Conservation (phyloP, 2,329 filamentous ascomycete species). For the Neonectria coccinea region DNA sequence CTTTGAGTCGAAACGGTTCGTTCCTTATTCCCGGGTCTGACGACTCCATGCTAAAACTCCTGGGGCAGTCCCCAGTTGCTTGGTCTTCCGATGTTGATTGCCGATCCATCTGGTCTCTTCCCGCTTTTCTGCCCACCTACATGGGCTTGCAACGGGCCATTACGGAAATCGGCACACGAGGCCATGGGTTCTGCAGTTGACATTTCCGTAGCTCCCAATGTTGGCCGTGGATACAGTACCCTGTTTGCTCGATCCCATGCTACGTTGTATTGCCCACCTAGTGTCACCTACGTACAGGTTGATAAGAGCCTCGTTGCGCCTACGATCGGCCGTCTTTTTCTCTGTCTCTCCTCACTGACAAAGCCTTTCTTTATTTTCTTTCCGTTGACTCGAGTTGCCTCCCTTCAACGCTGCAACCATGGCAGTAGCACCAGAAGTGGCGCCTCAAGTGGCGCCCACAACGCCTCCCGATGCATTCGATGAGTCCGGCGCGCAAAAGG, state of each 20-base stretch:
- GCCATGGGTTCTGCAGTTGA: not conserved
- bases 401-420: constrained; percentile 1
- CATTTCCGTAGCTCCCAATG: not conserved
- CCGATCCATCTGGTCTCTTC: constrained; percentile 2
- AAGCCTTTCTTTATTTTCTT: not conserved
- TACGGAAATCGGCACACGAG: not conserved
- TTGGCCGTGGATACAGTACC: not conserved
- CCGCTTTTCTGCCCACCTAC: constrained; percentile 1
- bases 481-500: constrained; percentile 10
- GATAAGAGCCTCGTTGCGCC: not conserved
- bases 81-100: not conserved
- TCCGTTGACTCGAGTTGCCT: not conserved
- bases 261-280: not conserved
- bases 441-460: not conserved
- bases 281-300: not conserved
- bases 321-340: not conserved
- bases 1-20: not conserved
- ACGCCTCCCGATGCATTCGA: not conserved
- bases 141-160: not conserved
- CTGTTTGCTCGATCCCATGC: not conserved
- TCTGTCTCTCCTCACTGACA: not conserved
- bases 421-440: constrained; percentile 2
- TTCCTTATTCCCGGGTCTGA: constrained; percentile 2
- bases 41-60: not conserved
- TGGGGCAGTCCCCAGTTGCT: not conserved